Conservation (phyloP, 2,329 filamentous ascomycete genomes). For the Teratosphaeriaceae sp. region DNA sequence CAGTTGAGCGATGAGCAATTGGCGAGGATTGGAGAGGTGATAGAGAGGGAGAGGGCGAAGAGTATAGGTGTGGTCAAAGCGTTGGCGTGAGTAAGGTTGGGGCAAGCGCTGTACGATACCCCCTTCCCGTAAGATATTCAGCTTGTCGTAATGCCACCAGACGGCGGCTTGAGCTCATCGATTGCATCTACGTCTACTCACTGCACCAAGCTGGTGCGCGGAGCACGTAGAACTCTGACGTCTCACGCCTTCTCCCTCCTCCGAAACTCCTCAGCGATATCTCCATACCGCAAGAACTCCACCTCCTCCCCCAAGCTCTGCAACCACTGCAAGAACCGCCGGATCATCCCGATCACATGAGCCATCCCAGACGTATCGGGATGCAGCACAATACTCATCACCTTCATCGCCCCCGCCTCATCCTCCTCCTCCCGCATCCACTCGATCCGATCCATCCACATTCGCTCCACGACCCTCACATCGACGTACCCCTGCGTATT, state of each 20-base stretch:
- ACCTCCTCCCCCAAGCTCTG: slow-evolving; percentile 39
- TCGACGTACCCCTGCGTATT: slow-evolving; percentile 56
- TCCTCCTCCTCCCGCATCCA: slow-evolving; percentile 42
- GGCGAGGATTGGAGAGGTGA: slow-evolving; percentile 36
- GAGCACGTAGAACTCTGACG: too few species aligned
- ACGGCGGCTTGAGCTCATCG: neutral
- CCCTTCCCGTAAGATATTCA: neutral
- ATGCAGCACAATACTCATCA: slow-evolving; percentile 50
- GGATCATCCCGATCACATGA: slow-evolving; percentile 53
- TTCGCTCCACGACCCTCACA: slow-evolving; percentile 49
- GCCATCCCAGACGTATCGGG: slow-evolving; percentile 56
- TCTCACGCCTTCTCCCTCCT: neutral
- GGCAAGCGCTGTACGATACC: neutral
- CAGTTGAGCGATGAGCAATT: slow-evolving; percentile 33
- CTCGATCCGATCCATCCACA: slow-evolving; percentile 55
- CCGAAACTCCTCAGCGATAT: slow-evolving; percentile 34
- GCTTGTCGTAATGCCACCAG: neutral
- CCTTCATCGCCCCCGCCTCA: slow-evolving; percentile 28
- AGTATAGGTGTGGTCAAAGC: slow-evolving; percentile 1
- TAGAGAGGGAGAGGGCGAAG: slow-evolving; percentile 22
- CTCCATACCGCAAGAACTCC: slow-evolving; percentile 39
- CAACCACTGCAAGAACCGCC: slow-evolving; percentile 47
- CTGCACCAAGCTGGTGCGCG: neutral
- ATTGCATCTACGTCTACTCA: too few species aligned
- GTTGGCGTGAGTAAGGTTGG: too few species aligned